Evolutionary conservation across 768 basidiomycete genomes (phyloP).

Genomic region (Panellus pusillus): DNA sequence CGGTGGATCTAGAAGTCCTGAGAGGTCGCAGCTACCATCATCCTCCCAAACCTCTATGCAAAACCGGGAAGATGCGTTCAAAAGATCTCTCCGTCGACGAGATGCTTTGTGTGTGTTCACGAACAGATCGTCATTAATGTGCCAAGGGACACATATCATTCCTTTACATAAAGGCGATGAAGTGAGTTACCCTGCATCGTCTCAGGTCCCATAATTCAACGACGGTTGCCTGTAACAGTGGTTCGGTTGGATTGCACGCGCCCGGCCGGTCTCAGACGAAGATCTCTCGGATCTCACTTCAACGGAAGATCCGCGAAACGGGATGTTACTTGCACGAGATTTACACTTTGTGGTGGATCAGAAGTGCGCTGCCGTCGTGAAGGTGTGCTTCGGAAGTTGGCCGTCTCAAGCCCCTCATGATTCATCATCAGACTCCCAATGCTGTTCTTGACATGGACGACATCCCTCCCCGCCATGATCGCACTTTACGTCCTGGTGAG

Average conservation of each 20-base stretch:
- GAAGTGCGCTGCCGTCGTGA: too few species aligned
- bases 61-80: not conserved
- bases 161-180: conserved; percentile 1
- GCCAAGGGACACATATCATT: not conserved
- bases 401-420: too few species aligned
- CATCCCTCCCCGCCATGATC: too few species aligned
- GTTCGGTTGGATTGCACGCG: not conserved
- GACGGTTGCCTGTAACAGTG: not conserved
- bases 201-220: not conserved
- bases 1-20: conserved; percentile 3
- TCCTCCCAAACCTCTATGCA: not conserved
- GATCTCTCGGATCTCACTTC: not conserved
- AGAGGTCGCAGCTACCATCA: not conserved
- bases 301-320: not conserved
- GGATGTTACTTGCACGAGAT: not conserved
- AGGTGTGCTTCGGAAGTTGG: too few species aligned
- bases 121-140: not conserved
- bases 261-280: not conserved
- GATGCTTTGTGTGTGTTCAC: not conserved
- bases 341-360: not conserved
- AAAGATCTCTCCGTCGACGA: not conserved
- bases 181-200: not conserved
- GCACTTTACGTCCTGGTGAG: too few species aligned
- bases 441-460: too few species aligned
- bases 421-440: too few species aligned